These are phyloP conservation scores for Rhizophagus clarus DNA, from an alignment of 192 early-diverging fungal genomes.

Conservation along the genomic window DNA sequence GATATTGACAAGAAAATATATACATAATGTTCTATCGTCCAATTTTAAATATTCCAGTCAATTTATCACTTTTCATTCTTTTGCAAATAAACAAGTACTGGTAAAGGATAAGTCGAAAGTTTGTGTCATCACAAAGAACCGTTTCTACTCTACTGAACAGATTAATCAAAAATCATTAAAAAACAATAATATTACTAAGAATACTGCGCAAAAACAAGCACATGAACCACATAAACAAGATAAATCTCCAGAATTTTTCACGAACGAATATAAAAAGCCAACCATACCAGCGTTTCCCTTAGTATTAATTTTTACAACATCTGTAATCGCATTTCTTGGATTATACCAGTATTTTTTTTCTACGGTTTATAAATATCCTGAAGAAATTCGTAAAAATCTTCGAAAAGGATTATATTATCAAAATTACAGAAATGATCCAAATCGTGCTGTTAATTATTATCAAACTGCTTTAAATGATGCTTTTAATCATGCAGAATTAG, in stretches of 20 bases:
- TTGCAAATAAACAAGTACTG: background rate
- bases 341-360: conserved; percentile 56
- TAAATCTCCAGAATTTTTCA: background rate
- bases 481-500: conserved; percentile 42
- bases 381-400: conserved; percentile 49
- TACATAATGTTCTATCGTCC: background rate
- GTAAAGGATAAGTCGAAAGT: background rate
- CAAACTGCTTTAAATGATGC: conserved; percentile 48
- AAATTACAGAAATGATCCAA: conserved; percentile 50
- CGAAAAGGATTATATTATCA: conserved; percentile 59
- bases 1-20: background rate
- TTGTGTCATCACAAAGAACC: background rate
- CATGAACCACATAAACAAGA: background rate
- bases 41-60: background rate
- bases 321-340: conserved; percentile 43
- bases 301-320: conserved; percentile 41
- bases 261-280: background rate
- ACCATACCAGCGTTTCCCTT: conserved; percentile 42
- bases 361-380: conserved; percentile 55
- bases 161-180: background rate
- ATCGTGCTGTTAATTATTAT: conserved; percentile 48
- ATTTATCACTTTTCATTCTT: background rate
- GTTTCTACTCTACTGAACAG: background rate
- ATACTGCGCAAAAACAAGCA: background rate
- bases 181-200: background rate